Base-by-base conservation (phyloP, 192 early-diverging fungal species). In the Linnemannia schmuckeri region DNA sequence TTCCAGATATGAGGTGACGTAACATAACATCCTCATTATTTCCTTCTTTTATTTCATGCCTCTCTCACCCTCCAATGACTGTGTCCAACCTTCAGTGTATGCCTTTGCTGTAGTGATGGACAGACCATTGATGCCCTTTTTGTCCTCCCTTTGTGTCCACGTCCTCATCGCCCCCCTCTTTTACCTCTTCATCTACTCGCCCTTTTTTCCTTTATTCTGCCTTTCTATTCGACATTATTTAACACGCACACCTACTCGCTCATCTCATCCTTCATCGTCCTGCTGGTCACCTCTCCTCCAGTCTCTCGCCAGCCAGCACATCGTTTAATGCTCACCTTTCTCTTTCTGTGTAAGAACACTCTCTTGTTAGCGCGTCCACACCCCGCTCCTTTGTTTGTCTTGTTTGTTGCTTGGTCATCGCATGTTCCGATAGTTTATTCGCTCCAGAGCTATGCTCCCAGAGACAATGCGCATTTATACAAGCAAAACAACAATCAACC, bases 221-320 rank as follows among this genome's bases (percentile, higher is more conserved):
- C 61, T 66, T 33, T 66, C 12, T 66, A 66, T 66, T 66, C 61
- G 61, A 66, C 30, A 66, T 30, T 66, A 66, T 66, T 66, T 33
- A 66, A 66, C 10, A 33, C 61, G 5, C 15, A n/a, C 55, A 10
- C 57, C 4, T 9, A 15, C 30, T 66, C 61, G 17, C 24, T 13
- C 27, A 15, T 30, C 55, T 30, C 61, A 33, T 35, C 61, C 30
- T 66, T 15, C 27, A 15, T 33, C 27, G 27, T 35, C 44, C 8
- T 46, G 9, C 57, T 27, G 9, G 57, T 61, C 57, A 24, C 10
- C 30, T 66, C 27, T 12, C n/a, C 15, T 57, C 24, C 24, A 4
- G 24, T 57, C 55, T 57, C 9, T n/a, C 55, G n/a, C 9, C 47
- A 49, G 20, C 49, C 20, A 30, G 57, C 27, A 33, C 57, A 30